These are phyloP conservation scores for Pichia membranifaciens DNA, from an alignment of 805 yeast species.

Conservation along the genomic window DNA sequence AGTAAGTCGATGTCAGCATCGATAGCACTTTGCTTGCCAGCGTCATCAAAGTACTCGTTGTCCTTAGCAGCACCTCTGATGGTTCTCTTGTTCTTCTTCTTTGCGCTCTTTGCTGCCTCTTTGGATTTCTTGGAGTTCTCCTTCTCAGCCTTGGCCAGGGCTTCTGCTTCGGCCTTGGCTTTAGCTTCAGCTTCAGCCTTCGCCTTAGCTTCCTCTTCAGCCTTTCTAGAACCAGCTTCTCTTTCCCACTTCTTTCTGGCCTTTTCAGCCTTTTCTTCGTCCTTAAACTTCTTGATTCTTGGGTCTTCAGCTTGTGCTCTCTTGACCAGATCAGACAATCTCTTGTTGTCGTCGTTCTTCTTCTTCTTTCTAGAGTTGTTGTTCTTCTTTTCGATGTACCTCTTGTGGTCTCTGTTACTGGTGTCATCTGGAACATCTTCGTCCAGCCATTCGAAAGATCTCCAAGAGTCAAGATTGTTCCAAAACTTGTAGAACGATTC, in stretches of 20 bases:
- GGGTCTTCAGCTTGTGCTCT: conserved; percentile 90
- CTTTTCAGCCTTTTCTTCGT: conserved; percentile 89
- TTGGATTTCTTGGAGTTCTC: conserved; percentile 71
- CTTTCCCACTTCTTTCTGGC: conserved; percentile 95
- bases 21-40: conserved; percentile 55
- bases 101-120: conserved; percentile 95
- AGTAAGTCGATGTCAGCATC: conserved; percentile 77
- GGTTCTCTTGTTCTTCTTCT: conserved; percentile 67
- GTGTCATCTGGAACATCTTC: conserved; percentile 99
- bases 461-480: conserved; percentile 95
- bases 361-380: conserved; percentile 93
- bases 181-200: conserved; percentile 85
- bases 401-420: conserved; percentile 98
- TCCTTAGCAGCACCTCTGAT: conserved; percentile 81
- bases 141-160: conserved; percentile 55
- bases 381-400: conserved; percentile 96
- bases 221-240: conserved; percentile 96
- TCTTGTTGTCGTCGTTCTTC: conserved; percentile 94
- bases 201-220: conserved; percentile 85
- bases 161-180: conserved; percentile 72
- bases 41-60: conserved; percentile 77
- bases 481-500: conserved; percentile 88
- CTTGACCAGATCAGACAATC: conserved; percentile 79
- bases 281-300: conserved; percentile 88
- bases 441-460: conserved; percentile 94